Evolutionary conservation across 176 grass and related monocot genomes (phyloP).

Genomic region (Tuctoria greenei): DNA sequence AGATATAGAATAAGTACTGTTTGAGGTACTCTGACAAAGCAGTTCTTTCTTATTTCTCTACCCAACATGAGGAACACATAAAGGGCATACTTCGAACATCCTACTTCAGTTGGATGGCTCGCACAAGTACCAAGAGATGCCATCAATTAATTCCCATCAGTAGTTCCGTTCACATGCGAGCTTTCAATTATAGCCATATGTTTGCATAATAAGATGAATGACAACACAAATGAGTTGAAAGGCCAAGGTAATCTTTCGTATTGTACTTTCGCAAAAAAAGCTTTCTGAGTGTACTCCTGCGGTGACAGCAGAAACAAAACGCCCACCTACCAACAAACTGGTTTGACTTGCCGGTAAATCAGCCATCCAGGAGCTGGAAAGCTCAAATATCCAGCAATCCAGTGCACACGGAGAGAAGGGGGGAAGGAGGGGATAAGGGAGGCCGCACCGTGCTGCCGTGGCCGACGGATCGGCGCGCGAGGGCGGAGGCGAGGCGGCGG

Average conservation of each 20-base stretch:
- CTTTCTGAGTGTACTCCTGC: neutral
- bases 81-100: neutral
- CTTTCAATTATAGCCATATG: constrained; percentile 6
- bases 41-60: neutral
- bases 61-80: neutral
- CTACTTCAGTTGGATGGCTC: neutral
- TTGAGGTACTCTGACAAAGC: neutral
- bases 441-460: constrained; percentile 62
- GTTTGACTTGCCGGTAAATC: neutral
- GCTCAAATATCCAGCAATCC: constrained; percentile 5
- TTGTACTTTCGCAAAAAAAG: too few species aligned
- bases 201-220: constrained; percentile 19
- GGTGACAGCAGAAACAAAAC: neutral
- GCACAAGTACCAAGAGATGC: neutral
- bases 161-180: constrained; percentile 3
- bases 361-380: neutral
- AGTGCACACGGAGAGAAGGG: too few species aligned
- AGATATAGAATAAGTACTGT: neutral
- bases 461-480: constrained; percentile 56
- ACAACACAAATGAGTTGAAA: constrained; percentile 8
- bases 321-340: constrained; percentile 4
- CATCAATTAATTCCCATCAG: neutral
- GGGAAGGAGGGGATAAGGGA: neutral
- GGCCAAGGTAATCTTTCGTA: constrained; percentile 16
- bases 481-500: constrained; percentile 87